Evolutionary conservation across 169 alveolate species (phyloP), one percentile per base, ranked within the genome.

Genomic region (Cryptosporidium felis): DNA sequence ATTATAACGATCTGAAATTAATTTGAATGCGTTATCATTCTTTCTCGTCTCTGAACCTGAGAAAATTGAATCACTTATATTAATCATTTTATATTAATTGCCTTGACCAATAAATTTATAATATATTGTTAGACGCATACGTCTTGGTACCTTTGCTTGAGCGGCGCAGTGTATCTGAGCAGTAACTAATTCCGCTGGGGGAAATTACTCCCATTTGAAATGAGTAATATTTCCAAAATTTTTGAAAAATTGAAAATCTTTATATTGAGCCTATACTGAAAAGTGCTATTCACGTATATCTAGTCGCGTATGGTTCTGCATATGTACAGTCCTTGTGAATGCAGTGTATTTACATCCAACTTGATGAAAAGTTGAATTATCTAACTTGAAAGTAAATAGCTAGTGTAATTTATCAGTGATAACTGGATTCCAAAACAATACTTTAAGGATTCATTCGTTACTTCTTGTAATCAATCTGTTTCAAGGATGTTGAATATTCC

Each of bases 401-500:
- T 46, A 42, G 21, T 21, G 28, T 30, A n/a, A 16, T 46, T 36
- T 41, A 62, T 5, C 30, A n/a, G n/a, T n/a, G n/a, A n/a, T n/a
- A n/a, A n/a, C n/a, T n/a, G n/a, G n/a, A n/a, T n/a, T n/a, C 10
- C 12, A 42, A 42, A 10, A 10, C 10, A 42, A 10, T 10, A 42
- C 10, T 42, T 10, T 42, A 10, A 10, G 12, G 49, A 42, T 10
- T 42, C 49, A 10, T 10, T 42, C 12, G 10, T 42, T 42, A 10
- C 12, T 12, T 42, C 12, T 42, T 42, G 49, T 42, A 42, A 10
- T 42, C 49, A 42, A 63, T n/a, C 28, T 23, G n/a, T 51, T 2
- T 60, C 45, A 12, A 89, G 82, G 79, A 89, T 81, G 92, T 49
- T 94, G 67, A 97, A 97, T 91, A 97, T 97, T 21, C 99, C 99